phyloP scores from a whole-genome alignment of 2,329 filamentous ascomycete species.

The Falciphora oryzae region DNA sequence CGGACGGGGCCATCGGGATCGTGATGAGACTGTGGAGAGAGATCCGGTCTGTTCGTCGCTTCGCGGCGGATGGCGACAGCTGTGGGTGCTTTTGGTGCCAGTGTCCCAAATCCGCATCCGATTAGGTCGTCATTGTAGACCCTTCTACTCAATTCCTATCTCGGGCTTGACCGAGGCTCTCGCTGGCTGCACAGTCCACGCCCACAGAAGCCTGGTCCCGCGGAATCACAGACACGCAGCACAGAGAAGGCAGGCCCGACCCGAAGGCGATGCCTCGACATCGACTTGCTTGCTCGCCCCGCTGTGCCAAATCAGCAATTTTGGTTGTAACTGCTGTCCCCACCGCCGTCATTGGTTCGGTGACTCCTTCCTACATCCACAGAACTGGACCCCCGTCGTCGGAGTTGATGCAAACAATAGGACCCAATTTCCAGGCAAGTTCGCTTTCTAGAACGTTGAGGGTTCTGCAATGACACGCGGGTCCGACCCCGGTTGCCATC shows the following conservation, averaged over 20 bases:
- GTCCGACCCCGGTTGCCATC: not conserved
- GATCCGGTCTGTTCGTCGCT: not conserved
- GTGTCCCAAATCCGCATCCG: too few species aligned
- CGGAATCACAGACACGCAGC: too few species aligned
- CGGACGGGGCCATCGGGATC: conserved; percentile 13
- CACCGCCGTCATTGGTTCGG: not conserved
- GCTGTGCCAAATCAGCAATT: not conserved
- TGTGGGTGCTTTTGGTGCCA: not conserved
- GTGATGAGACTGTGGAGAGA: not conserved
- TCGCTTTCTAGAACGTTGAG: not conserved
- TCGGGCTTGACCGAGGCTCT: not conserved
- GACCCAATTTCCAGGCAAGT: not conserved
- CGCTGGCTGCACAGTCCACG: not conserved
- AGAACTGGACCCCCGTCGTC: not conserved
- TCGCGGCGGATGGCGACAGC: not conserved
- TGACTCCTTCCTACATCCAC: not conserved
- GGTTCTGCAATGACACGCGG: not conserved
- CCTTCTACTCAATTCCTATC: not conserved
- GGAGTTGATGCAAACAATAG: not conserved
- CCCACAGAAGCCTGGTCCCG: too few species aligned
- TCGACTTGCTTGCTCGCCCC: not conserved
- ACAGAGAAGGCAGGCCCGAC: not conserved
- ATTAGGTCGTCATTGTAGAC: not conserved
- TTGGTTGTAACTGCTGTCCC: not conserved
- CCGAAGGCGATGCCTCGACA: not conserved